These are phyloP conservation scores for Quambalaria eucalypti DNA, from an alignment of 1,284 basidiomycete genomes.

Conservation along the genomic window DNA sequence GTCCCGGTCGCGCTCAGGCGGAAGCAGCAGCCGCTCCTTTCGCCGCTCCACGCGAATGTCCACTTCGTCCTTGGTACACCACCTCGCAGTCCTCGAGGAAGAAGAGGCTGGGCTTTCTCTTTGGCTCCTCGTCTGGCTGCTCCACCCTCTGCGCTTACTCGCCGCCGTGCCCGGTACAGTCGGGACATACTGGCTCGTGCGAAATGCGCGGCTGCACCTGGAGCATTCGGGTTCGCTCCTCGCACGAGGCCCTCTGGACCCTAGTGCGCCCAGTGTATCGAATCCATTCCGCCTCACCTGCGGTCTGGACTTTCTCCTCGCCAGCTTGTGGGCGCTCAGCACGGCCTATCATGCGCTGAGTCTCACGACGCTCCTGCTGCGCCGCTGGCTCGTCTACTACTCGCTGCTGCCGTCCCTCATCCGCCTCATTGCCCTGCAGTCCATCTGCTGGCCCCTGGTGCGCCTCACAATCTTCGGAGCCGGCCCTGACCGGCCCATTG, in stretches of 20 bases:
- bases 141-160: constrained; percentile 38
- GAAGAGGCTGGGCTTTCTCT: neutral
- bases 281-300: constrained; percentile 7
- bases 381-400: constrained; percentile 70
- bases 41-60: too few relatives aligned
- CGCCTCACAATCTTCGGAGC: constrained; percentile 64
- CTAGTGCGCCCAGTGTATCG: neutral
- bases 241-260: neutral
- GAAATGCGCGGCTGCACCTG: constrained; percentile 16
- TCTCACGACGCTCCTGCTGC: constrained; percentile 68
- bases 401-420: constrained; percentile 69
- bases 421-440: constrained; percentile 69
- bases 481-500: constrained; percentile 59
- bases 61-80: neutral
- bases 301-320: constrained; percentile 27
- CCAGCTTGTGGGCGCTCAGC: constrained; percentile 50
- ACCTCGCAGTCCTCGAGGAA: neutral
- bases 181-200: constrained; percentile 37
- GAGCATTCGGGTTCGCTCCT: neutral
- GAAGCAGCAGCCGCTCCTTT: too few relatives aligned
- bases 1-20: too few relatives aligned
- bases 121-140: constrained; percentile 4
- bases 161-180: constrained; percentile 40
- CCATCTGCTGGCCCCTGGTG: constrained; percentile 76
- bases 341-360: constrained; percentile 72